Base-by-base conservation (phyloP, 495 filamentous ascomycete species). In the Aspergillus kassunensis region DNA sequence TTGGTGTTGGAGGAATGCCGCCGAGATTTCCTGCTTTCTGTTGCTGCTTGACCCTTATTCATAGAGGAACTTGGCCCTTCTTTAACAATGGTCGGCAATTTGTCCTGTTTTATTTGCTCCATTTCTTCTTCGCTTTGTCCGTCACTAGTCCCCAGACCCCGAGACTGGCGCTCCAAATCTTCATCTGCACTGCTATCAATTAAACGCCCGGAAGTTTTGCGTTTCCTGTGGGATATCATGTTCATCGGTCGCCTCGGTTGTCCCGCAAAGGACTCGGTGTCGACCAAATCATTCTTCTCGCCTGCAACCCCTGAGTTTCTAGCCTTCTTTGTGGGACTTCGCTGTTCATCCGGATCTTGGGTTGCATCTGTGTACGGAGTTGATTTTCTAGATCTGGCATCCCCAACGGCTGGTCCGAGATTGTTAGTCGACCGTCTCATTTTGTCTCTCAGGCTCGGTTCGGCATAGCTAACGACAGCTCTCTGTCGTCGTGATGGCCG, bases 401-500 rank as follows among this genome's bases (percentile, higher is more conserved):
- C 75, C 3, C 70, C 60, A 35, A 91, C 88, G 7, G 88, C 88
- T 63, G 89, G 86, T 30, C 84, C 75, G 6, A 92, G 66, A 46
- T 86, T 79, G 54, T 86, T 88, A 13, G 84, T 86, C 18, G 88
- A 85, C 43, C 90, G 82, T 44, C 90, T 79, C 90, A 95, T 95
- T 71, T 95, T 95, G 58, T 84, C 86, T 44, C 87, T 78, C 27
- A 95, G 72, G 60, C 87, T 95, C 8, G 90, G 90, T 65, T 92
- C 87, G 19, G 89, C 87, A 63, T 95, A 95, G 70, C 87, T 93
- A 40, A 95, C 78, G 24, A 78, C 76, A 6, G 80, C 71, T 44
- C 84, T 72, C 11, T 83, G 78, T 53, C 89, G 81, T 21, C 90
- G 74, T 36, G 80, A 82, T 9, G 81, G 76, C 41, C 88, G 76